Evolutionary conservation across 768 basidiomycete species (phyloP), one percentile per base, ranked within the genome.

Genomic region (Amanita rubescens): DNA sequence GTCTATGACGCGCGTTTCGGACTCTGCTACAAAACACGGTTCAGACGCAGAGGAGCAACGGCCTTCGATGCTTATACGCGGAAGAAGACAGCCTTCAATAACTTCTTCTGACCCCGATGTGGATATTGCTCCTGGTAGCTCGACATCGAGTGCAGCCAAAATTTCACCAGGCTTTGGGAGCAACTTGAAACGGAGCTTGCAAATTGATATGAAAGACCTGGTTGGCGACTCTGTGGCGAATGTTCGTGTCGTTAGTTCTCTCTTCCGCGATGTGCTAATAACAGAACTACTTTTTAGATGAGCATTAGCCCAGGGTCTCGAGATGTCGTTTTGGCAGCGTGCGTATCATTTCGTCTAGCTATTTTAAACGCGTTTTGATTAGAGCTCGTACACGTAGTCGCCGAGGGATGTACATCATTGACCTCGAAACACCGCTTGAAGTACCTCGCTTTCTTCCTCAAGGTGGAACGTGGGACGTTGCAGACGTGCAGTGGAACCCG

Each of bases 381-480:
- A 10, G 27, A 53, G 49, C 27, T 6, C 44, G 20, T 33, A 20
- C 41, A 20, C 30, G 11, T 6, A 84, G 83, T 17, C 86, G 94
- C 4, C 84, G 92, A 53, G 95, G 95, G 0, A 75, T 99, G 14
- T 98, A 90, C 65, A 93, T 98, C 54, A 90, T 99, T 56, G 96
- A 98, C 72, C 76, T 99, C 14, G 85, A 93, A 56, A 80, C 87
- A 11, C 91, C 92, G 1, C 74, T 90, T 15, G 84, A 90, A 57
- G 79, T 93, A 0, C 96, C 96, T 20, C 79, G 95, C 11, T 97
- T 95, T 64, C 77, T 99, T 8, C 95, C 95, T 12, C 94, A 99
- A 69, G 92, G 93, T 2, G 94, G 94, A 1, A 91, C 90, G 5
- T 97, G 94, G 92, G 90, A 95, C 60, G 93, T 96, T 10, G 88